Conservation (phyloP, 75 land plant species). For the Chamaecyparis obtusa region DNA sequence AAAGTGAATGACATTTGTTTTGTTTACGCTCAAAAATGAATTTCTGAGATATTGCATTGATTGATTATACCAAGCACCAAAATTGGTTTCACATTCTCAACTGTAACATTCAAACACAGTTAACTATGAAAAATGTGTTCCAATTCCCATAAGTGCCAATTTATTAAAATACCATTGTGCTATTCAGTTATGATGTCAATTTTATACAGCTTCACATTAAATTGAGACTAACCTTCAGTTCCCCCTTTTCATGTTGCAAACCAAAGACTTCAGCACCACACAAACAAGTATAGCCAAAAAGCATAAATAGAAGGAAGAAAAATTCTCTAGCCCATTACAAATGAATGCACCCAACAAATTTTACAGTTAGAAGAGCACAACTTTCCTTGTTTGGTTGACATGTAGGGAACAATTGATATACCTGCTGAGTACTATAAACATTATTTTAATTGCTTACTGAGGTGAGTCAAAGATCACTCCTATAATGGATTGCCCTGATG, state of each 20-base stretch:
- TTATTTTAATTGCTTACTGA: no score
- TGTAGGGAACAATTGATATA: no score
- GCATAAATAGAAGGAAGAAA: no score
- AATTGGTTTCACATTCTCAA: background rate
- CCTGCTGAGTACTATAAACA: no score
- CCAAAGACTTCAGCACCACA: background rate
- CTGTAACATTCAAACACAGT: background rate
- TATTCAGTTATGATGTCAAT: background rate
- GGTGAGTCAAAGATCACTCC: no score
- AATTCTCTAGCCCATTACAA: no score
- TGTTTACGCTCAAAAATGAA: background rate
- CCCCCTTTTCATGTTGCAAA: slow-evolving; percentile 25
- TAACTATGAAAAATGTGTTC: background rate
- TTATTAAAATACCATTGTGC: background rate
- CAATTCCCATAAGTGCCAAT: background rate
- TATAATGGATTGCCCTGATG: no score
- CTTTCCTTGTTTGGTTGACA: no score
- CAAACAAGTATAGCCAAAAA: no score
- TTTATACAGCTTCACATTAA: background rate
- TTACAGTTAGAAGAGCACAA: no score
- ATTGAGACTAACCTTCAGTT: background rate
- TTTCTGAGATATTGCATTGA: background rate
- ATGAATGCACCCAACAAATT: no score
- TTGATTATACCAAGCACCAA: background rate
- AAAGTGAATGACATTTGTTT: background rate